Percentiles rank a stretch among this genome's conserved stretches.
Evolutionary conservation across 768 basidiomycete genomes (phyloP).

Genomic region (Amyloporia xantha): DNA sequence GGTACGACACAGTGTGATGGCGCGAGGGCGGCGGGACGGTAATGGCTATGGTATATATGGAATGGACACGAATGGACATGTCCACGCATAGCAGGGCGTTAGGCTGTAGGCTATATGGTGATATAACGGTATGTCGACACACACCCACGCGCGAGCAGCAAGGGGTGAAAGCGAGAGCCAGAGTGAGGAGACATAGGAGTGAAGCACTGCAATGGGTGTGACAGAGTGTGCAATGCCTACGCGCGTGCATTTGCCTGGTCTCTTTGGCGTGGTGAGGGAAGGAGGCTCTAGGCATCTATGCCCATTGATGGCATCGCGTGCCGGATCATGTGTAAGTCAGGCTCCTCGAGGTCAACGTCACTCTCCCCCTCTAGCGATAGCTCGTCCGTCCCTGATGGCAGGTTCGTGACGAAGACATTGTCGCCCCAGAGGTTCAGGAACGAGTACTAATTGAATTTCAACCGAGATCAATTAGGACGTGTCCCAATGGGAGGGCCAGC

Average conservation of each 20-base stretch:
- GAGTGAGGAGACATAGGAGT: neutral
- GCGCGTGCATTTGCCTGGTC: neutral
- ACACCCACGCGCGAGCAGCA: neutral
- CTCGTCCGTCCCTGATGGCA: neutral
- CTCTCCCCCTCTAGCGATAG: neutral
- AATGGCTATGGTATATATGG: neutral
- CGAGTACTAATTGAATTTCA: slow-evolving; percentile 34
- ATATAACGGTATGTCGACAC: neutral
- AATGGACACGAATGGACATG: neutral
- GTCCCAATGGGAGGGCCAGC: neutral
- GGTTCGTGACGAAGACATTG: slow-evolving; percentile 32
- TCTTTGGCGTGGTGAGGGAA: neutral
- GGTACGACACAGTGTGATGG: neutral
- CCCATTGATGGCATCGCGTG: slow-evolving; percentile 4
- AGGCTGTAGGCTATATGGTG: no score
- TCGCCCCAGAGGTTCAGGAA: slow-evolving; percentile 43
- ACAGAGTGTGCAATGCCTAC: neutral
- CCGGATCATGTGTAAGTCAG: slow-evolving; percentile 10
- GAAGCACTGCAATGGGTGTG: neutral
- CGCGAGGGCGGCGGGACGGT: neutral
- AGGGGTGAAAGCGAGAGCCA: neutral
- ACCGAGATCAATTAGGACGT: no score
- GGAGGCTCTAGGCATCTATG: neutral
- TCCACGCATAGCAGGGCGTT: neutral
- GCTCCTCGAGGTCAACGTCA: slow-evolving; percentile 1